Evolutionary conservation across 495 filamentous ascomycete genomes (phyloP), one percentile per base, ranked within the genome.

Genomic region (Trichoderma orchidacearum): DNA sequence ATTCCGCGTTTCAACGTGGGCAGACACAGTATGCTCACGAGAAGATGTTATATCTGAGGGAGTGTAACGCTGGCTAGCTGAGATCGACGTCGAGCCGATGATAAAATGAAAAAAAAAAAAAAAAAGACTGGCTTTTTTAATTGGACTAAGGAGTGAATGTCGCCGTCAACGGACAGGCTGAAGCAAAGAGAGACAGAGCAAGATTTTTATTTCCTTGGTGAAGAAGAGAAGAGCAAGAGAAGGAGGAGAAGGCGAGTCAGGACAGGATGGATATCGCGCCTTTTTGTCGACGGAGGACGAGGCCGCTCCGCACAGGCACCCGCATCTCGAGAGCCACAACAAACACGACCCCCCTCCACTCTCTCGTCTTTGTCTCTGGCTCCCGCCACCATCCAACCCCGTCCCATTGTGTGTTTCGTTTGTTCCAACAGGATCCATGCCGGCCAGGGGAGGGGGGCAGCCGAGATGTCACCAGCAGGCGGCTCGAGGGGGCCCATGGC

Each of bases 11-110:
- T 21, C 23, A 54, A 56, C 60, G 62, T 60, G 60, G 62, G 66
- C 70, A 72, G 61, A 72, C 68, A 73, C 70, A 73, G 68, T 71
- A 25, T 71, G 68, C 69, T 64, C 55, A 57, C 57, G 38, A 35
- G n/a, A 25, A 23, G 23, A 23, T 30, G 38, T 4, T 15, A 27
- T 12, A 17, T 12, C 34, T 58, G 29, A 69, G 61, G 64, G 65
- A 68, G 60, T 56, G 67, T 63, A 63, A 52, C n/a, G n/a, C n/a
- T n/a, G n/a, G n/a, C n/a, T n/a, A n/a, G n/a, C n/a, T n/a, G n/a
- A n/a, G n/a, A 62, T 62, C 64, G 54, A 65, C 58, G 58, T 62
- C 56, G 56, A 62, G 41, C 41, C 41, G 41, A 48, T 48, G 9
- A 23, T 60, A 68, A 23, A 11, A 48, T 25, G 27, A 23, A 48